Evolutionary conservation across 2,329 filamentous ascomycete species (phyloP).

Genomic region (Pseudocercospora ulei): DNA sequence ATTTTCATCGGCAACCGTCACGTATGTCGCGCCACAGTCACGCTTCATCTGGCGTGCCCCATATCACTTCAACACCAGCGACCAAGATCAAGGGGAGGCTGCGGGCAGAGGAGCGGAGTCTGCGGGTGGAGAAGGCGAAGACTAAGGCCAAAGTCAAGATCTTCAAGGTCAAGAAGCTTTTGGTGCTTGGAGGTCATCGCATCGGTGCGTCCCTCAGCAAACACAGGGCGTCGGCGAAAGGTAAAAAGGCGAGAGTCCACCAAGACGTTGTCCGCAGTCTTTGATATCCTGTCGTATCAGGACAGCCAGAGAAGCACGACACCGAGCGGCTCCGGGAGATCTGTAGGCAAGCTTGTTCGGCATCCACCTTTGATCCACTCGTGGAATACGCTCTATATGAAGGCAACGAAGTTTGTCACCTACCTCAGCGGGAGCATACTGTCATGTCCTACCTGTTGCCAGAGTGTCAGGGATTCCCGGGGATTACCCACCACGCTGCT

Average conservation of each 20-base stretch:
- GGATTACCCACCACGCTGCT: neutral
- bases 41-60: neutral
- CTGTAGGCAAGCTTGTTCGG: neutral
- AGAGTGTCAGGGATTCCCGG: slow-evolving; percentile 1
- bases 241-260: slow-evolving; percentile 2
- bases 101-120: neutral
- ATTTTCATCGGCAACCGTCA: too few relatives aligned
- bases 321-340: slow-evolving; percentile 1
- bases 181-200: neutral
- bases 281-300: slow-evolving; percentile 4
- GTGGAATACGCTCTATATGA: neutral
- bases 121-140: neutral
- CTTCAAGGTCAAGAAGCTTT: slow-evolving; percentile 1
- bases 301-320: neutral
- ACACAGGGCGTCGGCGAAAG: slow-evolving; percentile 3
- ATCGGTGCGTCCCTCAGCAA: neutral
- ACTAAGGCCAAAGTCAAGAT: neutral
- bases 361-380: slow-evolving; percentile 1
- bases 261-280: slow-evolving; percentile 5
- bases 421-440: neutral
- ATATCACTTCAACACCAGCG: neutral
- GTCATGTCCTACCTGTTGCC: slow-evolving; percentile 1
- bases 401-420: neutral
- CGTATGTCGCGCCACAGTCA: slow-evolving; percentile 5
- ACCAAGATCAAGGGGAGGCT: neutral